A percentile compares a stretch with the other conserved stretches of the same genome.
These are phyloP conservation scores for Malassezia slooffiae DNA, from an alignment of 1,284 basidiomycete species.

Conservation along the genomic window DNA sequence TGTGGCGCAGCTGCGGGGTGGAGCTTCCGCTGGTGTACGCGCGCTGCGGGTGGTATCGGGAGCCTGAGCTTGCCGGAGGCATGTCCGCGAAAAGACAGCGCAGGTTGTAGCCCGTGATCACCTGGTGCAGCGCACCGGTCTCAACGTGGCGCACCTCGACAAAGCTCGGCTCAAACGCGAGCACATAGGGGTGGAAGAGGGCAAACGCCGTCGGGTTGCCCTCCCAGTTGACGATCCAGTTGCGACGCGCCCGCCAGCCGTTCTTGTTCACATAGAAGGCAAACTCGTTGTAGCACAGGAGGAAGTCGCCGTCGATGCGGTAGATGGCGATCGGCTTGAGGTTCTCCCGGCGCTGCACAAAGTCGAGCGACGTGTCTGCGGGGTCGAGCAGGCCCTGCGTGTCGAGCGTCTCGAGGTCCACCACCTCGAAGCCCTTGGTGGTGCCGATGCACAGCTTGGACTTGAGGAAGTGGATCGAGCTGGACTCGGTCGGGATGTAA, in stretches of 20 bases:
- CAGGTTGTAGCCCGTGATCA: slow-evolving; percentile 59
- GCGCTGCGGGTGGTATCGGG: no score
- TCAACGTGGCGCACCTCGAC: slow-evolving; percentile 94
- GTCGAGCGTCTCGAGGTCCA: slow-evolving; percentile 92
- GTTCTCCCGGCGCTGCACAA: slow-evolving; percentile 79
- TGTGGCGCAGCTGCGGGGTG: slow-evolving; percentile 11
- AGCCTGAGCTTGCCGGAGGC: no score
- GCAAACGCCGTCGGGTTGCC: slow-evolving; percentile 87
- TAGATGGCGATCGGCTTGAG: slow-evolving; percentile 92
- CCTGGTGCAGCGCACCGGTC: slow-evolving; percentile 79
- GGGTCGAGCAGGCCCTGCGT: slow-evolving; percentile 94
- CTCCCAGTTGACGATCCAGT: slow-evolving; percentile 96
- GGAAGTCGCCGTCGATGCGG: slow-evolving; percentile 88
- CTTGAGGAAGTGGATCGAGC: slow-evolving; percentile 93
- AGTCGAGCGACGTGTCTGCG: slow-evolving; percentile 77
- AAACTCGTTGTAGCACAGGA: slow-evolving; percentile 97
- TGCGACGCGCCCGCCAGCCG: slow-evolving; percentile 75
- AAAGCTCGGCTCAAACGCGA: slow-evolving; percentile 92
- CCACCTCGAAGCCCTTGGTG: slow-evolving; percentile 97
- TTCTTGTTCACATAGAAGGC: slow-evolving; percentile 98
- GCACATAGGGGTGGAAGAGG: slow-evolving; percentile 86
- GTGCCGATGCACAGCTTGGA: slow-evolving; percentile 95
- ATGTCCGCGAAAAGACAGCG: slow-evolving; percentile 86
- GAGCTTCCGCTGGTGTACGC: slow-evolving; percentile 20
- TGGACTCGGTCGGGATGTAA: slow-evolving; percentile 94